Conservation (phyloP, 768 basidiomycete genomes). For the Gyrodon lividus region DNA sequence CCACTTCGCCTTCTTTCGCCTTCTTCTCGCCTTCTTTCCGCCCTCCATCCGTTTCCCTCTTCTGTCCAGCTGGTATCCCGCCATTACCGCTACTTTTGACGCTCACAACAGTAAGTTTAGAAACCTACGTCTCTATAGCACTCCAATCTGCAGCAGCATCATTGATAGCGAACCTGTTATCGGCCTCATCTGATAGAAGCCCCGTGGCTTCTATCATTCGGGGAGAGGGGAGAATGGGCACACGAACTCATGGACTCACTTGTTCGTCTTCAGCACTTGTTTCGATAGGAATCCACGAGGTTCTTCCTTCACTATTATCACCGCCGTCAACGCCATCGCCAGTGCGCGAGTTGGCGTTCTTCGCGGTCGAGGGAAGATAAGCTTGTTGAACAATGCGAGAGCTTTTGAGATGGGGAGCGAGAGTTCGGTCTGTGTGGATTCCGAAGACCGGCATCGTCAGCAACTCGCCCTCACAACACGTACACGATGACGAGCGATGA, state of each 20-base stretch:
- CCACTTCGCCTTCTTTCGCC: constrained; percentile 42
- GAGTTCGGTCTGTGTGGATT: constrained; percentile 60
- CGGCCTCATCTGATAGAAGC: constrained; percentile 14
- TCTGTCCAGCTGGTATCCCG: constrained; percentile 40
- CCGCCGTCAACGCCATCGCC: constrained; percentile 12
- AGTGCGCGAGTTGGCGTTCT: constrained; percentile 16
- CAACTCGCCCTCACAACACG: neutral
- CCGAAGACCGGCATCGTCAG: constrained; percentile 3
- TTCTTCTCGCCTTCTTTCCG: constrained; percentile 50
- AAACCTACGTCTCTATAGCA: constrained; percentile 70
- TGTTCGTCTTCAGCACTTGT: constrained; percentile 61
- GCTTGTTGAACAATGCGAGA: constrained; percentile 88
- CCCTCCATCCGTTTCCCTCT: constrained; percentile 52
- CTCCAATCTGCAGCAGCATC: constrained; percentile 71
- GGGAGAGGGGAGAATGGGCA: neutral
- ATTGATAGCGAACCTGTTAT: constrained; percentile 74
- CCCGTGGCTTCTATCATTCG: neutral
- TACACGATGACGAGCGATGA: no score
- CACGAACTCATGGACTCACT: constrained; percentile 63
- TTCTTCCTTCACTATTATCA: constrained; percentile 1
- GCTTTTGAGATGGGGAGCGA: constrained; percentile 82
- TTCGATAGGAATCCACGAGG: constrained; percentile 45
- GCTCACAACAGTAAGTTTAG: constrained; percentile 63
- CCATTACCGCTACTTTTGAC: constrained; percentile 48
- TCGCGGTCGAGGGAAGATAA: constrained; percentile 45